These are phyloP conservation scores for Durio zibethinus DNA, from an alignment of 345 rosid species.

Conservation along the genomic window DNA sequence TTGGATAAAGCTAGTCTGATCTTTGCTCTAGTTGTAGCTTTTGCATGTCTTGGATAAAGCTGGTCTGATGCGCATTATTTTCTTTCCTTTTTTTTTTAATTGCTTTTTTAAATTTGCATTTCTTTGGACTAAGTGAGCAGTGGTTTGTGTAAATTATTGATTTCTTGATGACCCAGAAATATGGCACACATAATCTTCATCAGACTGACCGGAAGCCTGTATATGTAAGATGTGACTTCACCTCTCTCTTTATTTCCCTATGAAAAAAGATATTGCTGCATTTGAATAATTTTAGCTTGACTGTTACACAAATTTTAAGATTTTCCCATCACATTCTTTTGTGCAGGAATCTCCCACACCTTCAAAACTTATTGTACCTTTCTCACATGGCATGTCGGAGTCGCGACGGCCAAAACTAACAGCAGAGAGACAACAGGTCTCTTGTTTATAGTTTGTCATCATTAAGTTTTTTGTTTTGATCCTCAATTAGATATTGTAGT, in stretches of 20 bases:
- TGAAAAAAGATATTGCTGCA: background rate
- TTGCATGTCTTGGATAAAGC: background rate
- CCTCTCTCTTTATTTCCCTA: background rate
- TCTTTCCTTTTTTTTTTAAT: no score
- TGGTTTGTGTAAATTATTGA: slow-evolving; percentile 11
- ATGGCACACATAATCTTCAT: slow-evolving; percentile 44
- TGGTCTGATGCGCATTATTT: background rate
- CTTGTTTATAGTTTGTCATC: slow-evolving; percentile 15
- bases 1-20: background rate
- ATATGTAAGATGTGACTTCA: slow-evolving; percentile 55
- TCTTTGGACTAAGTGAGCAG: background rate
- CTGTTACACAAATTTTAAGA: background rate
- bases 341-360: slow-evolving; percentile 89
- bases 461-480: slow-evolving; percentile 6
- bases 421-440: slow-evolving; percentile 84
- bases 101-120: background rate
- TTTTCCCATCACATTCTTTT: slow-evolving; percentile 12
- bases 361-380: slow-evolving; percentile 63
- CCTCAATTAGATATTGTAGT: background rate
- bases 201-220: slow-evolving; percentile 49
- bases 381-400: slow-evolving; percentile 70
- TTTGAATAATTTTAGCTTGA: background rate
- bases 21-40: no score
- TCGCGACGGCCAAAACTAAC: slow-evolving; percentile 74
- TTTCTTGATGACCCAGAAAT: slow-evolving; percentile 50